phyloP scores from a whole-genome alignment of 106 monocot genomes.

The Narthecium ossifragum region DNA sequence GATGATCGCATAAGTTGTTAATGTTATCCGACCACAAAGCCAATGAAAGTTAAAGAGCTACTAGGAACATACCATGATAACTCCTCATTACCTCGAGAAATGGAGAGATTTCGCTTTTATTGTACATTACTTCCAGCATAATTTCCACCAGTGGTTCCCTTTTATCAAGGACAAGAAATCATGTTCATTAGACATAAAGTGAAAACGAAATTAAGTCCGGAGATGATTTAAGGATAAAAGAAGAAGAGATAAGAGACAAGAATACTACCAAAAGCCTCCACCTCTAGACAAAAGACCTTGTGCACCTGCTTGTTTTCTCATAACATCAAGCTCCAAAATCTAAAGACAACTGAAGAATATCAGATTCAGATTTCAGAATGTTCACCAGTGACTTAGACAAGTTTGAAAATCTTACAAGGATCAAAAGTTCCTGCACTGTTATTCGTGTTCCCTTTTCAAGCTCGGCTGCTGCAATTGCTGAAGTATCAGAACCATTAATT shows the following conservation, averaged over 20 bases:
- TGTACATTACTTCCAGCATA: constrained; percentile 82
- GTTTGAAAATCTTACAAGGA: constrained; percentile 57
- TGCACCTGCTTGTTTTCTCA: constrained; percentile 63
- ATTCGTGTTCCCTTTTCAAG: constrained; percentile 25
- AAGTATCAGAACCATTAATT: constrained; percentile 27
- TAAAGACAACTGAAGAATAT: constrained; percentile 5
- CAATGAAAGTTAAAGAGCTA: not conserved
- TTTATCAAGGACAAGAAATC: constrained; percentile 6
- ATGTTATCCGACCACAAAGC: no score
- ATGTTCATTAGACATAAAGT: not conserved
- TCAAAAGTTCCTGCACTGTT: constrained; percentile 53
- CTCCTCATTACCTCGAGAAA: constrained; percentile 53
- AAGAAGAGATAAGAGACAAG: not conserved
- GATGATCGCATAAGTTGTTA: no score
- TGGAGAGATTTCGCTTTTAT: constrained; percentile 50
- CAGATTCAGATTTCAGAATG: no score
- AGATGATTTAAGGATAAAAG: not conserved
- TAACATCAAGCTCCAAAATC: constrained; percentile 73
- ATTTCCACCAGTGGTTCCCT: constrained; percentile 67
- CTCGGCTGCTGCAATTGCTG: constrained; percentile 31
- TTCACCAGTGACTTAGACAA: no score
- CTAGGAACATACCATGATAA: constrained; percentile 1
- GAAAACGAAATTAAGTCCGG: not conserved
- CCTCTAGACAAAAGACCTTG: constrained; percentile 58
- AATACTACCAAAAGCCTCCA: constrained; percentile 59